Evolutionary conservation across 2,329 filamentous ascomycete species (phyloP), one percentile per base, ranked within the genome.

Genomic region (Harringtonia aguacate): DNA sequence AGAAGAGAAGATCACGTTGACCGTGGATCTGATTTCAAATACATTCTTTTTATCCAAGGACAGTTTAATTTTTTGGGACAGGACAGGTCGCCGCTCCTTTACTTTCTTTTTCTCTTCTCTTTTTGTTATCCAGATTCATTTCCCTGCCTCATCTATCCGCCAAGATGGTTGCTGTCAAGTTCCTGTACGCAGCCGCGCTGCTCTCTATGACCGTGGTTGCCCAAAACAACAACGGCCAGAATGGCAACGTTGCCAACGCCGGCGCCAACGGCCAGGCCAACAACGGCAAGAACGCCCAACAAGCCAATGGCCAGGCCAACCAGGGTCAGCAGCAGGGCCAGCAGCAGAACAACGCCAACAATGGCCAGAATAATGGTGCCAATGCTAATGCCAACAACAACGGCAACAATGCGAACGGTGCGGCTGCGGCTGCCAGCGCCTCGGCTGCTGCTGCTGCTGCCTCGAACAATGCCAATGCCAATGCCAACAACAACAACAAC

Each of bases 1-100:
- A 56, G 51, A 55, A 37, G 46, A 49, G 48, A 53, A 51, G 54
- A 56, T 55, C 58, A 56, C 57, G 57, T 60, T 58, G 57, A 59
- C 48, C 58, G 57, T 60, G 53, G 39, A 52, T 57, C 55, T 52
- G 18, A 39, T 48, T 48, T 48, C 40, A 43, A 37, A 41, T 47
- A 46, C 47, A 44, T 47, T 52, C 46, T 47, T 48, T 49, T 37
- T 42, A 39, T 30, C 27, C 20, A 42, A 48, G 36, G 46, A 30
- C 36, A 43, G 44, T 38, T 45, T 43, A 41, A 42, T 22, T 45
- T 35, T 24, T 28, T 12, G 24, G 43, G 41, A 46, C 39, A 27
- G 36, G 41, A 44, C 40, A 41, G 35, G 29, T 48, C 31, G 48
- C 40, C 46, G 43, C 39, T 51, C 48, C 35, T 46, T 50, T 38